Conservation (phyloP, 192 early-diverging fungal species). For the Backusella parvicylindrica region DNA sequence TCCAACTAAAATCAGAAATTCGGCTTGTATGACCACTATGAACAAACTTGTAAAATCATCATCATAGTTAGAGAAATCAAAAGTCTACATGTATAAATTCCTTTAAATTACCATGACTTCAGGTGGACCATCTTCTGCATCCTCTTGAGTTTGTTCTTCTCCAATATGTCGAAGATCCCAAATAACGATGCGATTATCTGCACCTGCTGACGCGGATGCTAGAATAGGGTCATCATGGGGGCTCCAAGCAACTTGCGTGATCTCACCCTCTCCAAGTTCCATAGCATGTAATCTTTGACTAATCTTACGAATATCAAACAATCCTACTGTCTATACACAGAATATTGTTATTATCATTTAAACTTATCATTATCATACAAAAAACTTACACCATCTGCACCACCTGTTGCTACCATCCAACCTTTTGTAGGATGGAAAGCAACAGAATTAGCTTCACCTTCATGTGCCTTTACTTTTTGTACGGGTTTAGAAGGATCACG, state of each 20-base stretch:
- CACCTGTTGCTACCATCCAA: conserved; percentile 88
- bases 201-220: conserved; percentile 85
- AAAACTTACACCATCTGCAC: conserved; percentile 76
- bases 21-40: conserved; percentile 97
- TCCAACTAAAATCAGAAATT: conserved; percentile 95
- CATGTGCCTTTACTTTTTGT: conserved; percentile 82
- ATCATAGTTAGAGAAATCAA: too few relatives aligned
- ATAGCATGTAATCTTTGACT: conserved; percentile 82
- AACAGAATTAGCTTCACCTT: conserved; percentile 93
- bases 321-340: conserved; percentile 65
- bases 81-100: background rate
- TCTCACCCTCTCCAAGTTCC: conserved; percentile 88
- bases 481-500: conserved; percentile 67
- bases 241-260: conserved; percentile 90
- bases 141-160: conserved; percentile 95
- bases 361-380: background rate
- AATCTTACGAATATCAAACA: conserved; percentile 97
- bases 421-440: conserved; percentile 92
- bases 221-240: conserved; percentile 89
- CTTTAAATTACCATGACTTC: conserved; percentile 73
- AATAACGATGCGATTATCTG: conserved; percentile 88
- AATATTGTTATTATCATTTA: background rate
- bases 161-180: conserved; percentile 96
- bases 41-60: conserved; percentile 64
- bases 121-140: conserved; percentile 97